These are phyloP conservation scores for Monilinia aucupariae DNA, from an alignment of 2,329 filamentous ascomycete species.

Conservation along the genomic window DNA sequence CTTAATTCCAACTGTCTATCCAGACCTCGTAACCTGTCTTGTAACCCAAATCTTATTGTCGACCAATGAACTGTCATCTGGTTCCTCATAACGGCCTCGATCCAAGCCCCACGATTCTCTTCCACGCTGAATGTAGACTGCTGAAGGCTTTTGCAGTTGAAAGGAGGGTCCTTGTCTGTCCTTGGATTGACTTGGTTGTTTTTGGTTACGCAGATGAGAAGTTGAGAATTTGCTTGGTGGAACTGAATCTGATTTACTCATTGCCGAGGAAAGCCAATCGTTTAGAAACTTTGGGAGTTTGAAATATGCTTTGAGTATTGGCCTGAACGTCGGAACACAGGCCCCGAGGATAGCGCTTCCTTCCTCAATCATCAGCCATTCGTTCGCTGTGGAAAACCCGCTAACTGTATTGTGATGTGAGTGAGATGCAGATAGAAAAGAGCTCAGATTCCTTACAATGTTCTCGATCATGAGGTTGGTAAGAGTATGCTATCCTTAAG, in stretches of 20 bases:
- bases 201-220: background rate
- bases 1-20: background rate
- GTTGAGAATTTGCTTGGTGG: background rate
- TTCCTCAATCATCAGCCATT: constrained; percentile 16
- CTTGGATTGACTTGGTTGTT: background rate
- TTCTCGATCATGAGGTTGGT: constrained; percentile 1
- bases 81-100: background rate
- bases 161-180: background rate
- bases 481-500: constrained; percentile 13
- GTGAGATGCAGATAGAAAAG: background rate
- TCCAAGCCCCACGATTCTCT: background rate
- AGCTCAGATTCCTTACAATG: background rate
- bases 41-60: constrained; percentile 6
- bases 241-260: too few species aligned
- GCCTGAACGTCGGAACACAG: constrained; percentile 13
- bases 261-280: background rate
- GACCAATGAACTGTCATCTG: background rate
- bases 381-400: background rate
- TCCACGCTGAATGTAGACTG: background rate
- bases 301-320: constrained; percentile 1
- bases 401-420: background rate
- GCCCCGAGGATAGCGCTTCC: constrained; percentile 13
- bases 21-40: background rate
- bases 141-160: background rate
- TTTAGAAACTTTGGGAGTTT: constrained; percentile 5